These are phyloP conservation scores for Trichoderma harzianum DNA, from an alignment of 2,329 filamentous ascomycete genomes.

Conservation along the genomic window DNA sequence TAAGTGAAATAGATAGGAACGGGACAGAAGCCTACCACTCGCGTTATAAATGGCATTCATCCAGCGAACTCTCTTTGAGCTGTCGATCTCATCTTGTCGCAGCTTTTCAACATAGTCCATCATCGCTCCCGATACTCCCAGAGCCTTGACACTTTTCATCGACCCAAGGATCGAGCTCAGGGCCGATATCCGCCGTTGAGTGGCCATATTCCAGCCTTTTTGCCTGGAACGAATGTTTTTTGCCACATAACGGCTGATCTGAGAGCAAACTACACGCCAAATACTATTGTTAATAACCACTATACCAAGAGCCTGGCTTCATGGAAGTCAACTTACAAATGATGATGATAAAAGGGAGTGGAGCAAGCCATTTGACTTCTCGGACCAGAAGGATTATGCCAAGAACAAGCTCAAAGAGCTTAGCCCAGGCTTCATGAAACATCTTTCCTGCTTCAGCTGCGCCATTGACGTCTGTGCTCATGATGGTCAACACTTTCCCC, in stretches of 20 bases:
- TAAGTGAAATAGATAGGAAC: neutral
- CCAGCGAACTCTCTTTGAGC: constrained; percentile 36
- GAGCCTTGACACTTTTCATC: constrained; percentile 41
- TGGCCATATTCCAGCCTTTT: constrained; percentile 40
- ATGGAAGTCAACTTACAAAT: constrained; percentile 31
- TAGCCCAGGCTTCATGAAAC: constrained; percentile 43
- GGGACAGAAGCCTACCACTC: constrained; percentile 29
- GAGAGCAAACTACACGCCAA: constrained; percentile 37
- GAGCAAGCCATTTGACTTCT: constrained; percentile 43
- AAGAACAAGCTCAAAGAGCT: constrained; percentile 39
- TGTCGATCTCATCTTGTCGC: constrained; percentile 30
- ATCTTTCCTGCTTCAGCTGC: constrained; percentile 33
- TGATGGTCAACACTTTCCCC: constrained; percentile 36
- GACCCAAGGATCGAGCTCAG: constrained; percentile 34
- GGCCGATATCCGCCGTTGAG: constrained; percentile 37
- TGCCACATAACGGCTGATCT: constrained; percentile 40
- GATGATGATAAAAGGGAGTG: constrained; percentile 40
- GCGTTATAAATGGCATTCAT: constrained; percentile 40
- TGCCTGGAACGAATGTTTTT: constrained; percentile 34
- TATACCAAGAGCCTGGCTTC: neutral
- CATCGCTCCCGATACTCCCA: constrained; percentile 30
- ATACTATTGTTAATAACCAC: too few species aligned
- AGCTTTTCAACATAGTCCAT: constrained; percentile 25
- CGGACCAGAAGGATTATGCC: constrained; percentile 37
- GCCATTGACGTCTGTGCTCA: constrained; percentile 40